A percentile compares a stretch with the other conserved stretches of the same genome.
phyloP scores from a whole-genome alignment of 441 rosid species.

The Hura crepitans region DNA sequence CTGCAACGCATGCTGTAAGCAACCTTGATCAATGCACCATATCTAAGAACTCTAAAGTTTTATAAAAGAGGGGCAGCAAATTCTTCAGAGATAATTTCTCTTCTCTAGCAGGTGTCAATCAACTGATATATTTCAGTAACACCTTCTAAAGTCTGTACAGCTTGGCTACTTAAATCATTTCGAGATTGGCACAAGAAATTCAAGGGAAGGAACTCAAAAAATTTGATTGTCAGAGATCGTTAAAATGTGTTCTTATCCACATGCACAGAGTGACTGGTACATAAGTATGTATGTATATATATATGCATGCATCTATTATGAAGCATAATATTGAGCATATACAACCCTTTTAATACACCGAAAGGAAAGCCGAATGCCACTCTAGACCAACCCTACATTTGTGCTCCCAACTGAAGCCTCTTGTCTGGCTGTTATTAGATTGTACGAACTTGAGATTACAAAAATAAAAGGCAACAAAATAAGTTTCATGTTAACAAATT shows the following conservation, averaged over 20 bases:
- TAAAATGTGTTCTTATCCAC: neutral
- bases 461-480: neutral
- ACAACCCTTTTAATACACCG: neutral
- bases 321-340: neutral
- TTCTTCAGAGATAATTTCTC: neutral
- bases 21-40: neutral
- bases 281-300: too few species aligned
- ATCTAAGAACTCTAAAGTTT: neutral
- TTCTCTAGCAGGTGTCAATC: neutral
- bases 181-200: neutral
- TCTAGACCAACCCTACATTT: neutral
- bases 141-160: slow-evolving; percentile 1
- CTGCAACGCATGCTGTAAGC: neutral
- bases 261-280: too few species aligned
- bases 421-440: neutral
- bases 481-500: slow-evolving; percentile 5
- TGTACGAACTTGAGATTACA: neutral
- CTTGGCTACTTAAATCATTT: slow-evolving; percentile 1
- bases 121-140: neutral
- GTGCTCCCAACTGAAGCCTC: neutral
- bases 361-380: neutral
- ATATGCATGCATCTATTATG: neutral
- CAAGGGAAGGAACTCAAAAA: neutral
- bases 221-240: neutral
- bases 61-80: neutral